Conservation (phyloP, 176 grass and related monocot species). For the Phoenix roebelenii region DNA sequence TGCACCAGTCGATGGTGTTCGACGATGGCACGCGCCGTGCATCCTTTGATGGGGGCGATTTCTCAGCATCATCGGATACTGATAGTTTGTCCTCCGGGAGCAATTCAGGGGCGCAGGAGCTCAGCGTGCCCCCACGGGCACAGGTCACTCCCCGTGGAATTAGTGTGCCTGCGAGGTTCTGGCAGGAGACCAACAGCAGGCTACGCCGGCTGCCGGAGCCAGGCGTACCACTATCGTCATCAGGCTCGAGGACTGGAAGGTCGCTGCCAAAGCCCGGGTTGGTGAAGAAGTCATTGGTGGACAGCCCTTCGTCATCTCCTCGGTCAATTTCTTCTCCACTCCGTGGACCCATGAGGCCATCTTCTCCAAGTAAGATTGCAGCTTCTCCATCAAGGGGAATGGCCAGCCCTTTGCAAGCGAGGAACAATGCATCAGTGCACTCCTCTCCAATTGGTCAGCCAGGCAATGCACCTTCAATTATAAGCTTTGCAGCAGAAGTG, state of each 20-base stretch:
- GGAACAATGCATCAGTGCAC: slow-evolving; percentile 21
- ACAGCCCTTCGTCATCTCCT: slow-evolving; percentile 50
- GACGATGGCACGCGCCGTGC: slow-evolving; percentile 39
- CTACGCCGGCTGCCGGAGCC: slow-evolving; percentile 61
- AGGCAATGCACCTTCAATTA: slow-evolving; percentile 81
- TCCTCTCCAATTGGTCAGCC: slow-evolving; percentile 24
- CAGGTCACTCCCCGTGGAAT: slow-evolving; percentile 35
- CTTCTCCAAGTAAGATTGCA: slow-evolving; percentile 13
- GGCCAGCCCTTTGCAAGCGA: slow-evolving; percentile 44
- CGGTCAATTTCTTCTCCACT: slow-evolving; percentile 7
- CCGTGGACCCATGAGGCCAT: background rate
- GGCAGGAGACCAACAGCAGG: slow-evolving; percentile 83
- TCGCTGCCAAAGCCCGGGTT: background rate
- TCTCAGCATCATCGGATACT: slow-evolving; percentile 74
- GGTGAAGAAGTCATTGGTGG: slow-evolving; percentile 40
- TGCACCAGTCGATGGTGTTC: slow-evolving; percentile 79
- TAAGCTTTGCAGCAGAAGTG: slow-evolving; percentile 88
- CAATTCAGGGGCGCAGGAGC: slow-evolving; percentile 66
- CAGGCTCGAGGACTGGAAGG: slow-evolving; percentile 14
- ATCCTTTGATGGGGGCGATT: slow-evolving; percentile 40
- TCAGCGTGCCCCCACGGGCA: slow-evolving; percentile 22
- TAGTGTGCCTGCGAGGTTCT: slow-evolving; percentile 85
- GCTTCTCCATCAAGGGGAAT: slow-evolving; percentile 29
- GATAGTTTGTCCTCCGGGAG: slow-evolving; percentile 87
- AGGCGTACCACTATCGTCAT: slow-evolving; percentile 24